Conservation (phyloP, 78 protist species). For the Diacronema lutheri region DNA sequence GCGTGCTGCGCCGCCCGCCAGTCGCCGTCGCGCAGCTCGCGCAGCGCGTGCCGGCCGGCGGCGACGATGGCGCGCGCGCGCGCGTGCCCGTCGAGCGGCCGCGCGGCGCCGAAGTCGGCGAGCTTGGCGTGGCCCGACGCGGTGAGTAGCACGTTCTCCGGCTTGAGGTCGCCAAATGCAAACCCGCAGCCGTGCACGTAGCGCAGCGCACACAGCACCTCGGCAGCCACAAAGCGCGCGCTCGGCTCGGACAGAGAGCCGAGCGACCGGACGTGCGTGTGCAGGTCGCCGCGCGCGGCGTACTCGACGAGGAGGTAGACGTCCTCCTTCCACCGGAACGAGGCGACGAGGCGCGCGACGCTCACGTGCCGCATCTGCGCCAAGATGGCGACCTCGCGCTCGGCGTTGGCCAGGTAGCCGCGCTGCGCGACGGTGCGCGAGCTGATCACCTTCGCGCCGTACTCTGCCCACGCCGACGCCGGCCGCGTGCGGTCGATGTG, state of each 20-base stretch:
- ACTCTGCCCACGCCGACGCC: neutral
- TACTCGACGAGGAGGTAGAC: neutral
- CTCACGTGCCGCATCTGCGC: neutral
- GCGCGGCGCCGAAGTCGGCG: constrained; percentile 32
- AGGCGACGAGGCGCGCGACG: constrained; percentile 3
- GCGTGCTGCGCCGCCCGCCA: neutral
- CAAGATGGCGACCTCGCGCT: constrained; percentile 10
- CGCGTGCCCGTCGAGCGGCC: neutral
- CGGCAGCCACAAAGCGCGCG: neutral
- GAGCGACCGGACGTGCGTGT: neutral
- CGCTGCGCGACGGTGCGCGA: neutral
- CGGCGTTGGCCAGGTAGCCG: neutral
- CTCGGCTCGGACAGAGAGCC: neutral
- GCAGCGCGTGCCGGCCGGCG: neutral
- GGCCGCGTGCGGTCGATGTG: neutral
- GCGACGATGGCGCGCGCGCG: neutral
- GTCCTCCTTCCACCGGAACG: neutral
- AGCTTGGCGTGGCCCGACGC: constrained; percentile 23
- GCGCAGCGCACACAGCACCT: constrained; percentile 16
- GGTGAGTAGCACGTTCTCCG: constrained; percentile 22
- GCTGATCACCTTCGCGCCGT: constrained; percentile 6
- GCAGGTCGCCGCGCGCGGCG: neutral
- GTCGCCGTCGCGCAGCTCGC: neutral
- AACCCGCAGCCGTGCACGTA: neutral
- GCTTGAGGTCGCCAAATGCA: constrained; percentile 21